Evolutionary conservation across 768 basidiomycete species (phyloP), one percentile per base, ranked within the genome.

Genomic region (Suillus ampliporus): DNA sequence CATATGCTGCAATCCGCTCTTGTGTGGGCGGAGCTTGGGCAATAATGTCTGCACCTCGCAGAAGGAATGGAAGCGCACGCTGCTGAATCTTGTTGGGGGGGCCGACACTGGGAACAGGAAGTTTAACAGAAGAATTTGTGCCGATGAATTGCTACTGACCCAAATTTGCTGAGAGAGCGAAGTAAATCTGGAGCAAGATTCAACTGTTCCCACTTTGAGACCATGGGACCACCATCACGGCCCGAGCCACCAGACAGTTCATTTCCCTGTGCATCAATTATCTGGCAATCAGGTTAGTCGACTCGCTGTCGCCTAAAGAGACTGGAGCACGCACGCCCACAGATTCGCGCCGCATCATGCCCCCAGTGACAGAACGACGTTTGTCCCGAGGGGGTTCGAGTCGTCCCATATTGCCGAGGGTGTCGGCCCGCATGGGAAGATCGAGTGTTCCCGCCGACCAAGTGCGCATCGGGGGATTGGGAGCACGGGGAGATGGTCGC

Each of bases 61-160:
- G 83, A 63, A 99, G 86, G 79, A 98, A 98, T 8, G 97, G 97
- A 56, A 99, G 81, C 50, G 97, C 96, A 53, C 97, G 87, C 72
- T 97, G 95, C 77, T 99, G 97, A 67, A 99, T 97, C 82, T 99
- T 99, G 77, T 98, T 98, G 7, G 97, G 97, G 2, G 97, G 97
- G 1, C 97, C 96, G 65, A 99, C 90, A 46, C 95, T 96, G 70
- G 28, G 7, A 50, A n/a, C 48, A 34, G 61, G 34, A 34, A 52
- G 73, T 26, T 56, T 40, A 56, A 26, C 54, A 40, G 23, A 40
- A 28, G 10, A 19, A n/a, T 11, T 13, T 10, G 6, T 56, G 5
- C 38, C 11, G 51, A 44, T 40, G 8, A 60, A 61, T 50, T 63
- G 41, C 11, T 40, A 79, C 89, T 80, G 67, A 97, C 95, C 96